Evolutionary conservation across 2,329 filamentous ascomycete genomes (phyloP).

Genomic region (Colletotrichum limetticola): DNA sequence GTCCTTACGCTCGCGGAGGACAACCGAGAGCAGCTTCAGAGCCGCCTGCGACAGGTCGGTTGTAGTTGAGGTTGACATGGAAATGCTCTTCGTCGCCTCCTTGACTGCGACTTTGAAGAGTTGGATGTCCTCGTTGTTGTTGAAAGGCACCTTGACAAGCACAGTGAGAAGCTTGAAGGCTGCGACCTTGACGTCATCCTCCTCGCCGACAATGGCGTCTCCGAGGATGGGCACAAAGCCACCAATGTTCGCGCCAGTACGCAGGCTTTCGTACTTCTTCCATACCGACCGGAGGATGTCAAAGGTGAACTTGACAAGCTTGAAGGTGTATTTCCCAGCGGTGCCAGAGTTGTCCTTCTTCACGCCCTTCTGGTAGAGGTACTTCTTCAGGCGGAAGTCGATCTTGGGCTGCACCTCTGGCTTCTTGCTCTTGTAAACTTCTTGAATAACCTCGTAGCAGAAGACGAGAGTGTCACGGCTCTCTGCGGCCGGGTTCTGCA

Average conservation of each 20-base stretch:
- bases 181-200: conserved; percentile 93
- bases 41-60: conserved; percentile 88
- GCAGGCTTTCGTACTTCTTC: conserved; percentile 84
- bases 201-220: conserved; percentile 83
- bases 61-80: conserved; percentile 79
- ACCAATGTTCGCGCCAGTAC: conserved; percentile 81
- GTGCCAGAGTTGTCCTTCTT: conserved; percentile 79
- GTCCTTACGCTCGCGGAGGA: conserved; percentile 83
- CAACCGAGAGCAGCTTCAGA: conserved; percentile 86
- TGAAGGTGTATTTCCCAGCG: conserved; percentile 85
- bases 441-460: conserved; percentile 93
- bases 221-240: conserved; percentile 92
- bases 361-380: conserved; percentile 82
- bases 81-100: conserved; percentile 86
- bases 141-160: conserved; percentile 85
- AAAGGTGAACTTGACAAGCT: conserved; percentile 87
- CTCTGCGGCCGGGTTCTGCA: conserved; percentile 83
- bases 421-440: conserved; percentile 77
- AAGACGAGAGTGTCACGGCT: conserved; percentile 89
- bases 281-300: conserved; percentile 88
- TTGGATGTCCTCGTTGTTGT: conserved; percentile 72
- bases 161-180: conserved; percentile 86
- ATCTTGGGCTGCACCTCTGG: conserved; percentile 63
- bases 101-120: conserved; percentile 82
- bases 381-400: conserved; percentile 74